Percentiles rank a stretch among this genome's conserved stretches.
Conservation (phyloP, 2,329 filamentous ascomycete species). For the Epichloe glyceriae region DNA sequence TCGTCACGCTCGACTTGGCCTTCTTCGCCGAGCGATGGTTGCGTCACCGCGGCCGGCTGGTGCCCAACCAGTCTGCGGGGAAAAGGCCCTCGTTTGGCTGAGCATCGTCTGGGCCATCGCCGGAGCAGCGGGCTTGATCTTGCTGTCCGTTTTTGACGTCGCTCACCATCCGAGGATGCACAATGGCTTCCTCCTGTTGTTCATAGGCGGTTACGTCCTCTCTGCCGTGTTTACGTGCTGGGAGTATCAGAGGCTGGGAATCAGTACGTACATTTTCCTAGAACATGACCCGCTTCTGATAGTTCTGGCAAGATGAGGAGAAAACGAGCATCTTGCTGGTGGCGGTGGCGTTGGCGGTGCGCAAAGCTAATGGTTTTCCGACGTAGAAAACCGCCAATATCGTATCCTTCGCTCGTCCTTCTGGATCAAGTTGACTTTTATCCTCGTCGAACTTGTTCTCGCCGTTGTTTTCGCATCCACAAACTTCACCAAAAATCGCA, state of each 20-base stretch:
- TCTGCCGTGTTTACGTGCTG: constrained; percentile 80
- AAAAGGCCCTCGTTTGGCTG: constrained; percentile 49
- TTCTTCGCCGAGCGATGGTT: constrained; percentile 78
- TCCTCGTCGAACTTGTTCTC: constrained; percentile 65
- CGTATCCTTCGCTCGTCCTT: constrained; percentile 65
- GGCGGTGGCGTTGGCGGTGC: no score
- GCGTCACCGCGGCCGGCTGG: constrained; percentile 66
- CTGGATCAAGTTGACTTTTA: constrained; percentile 76
- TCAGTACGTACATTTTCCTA: constrained; percentile 33
- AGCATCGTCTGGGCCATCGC: constrained; percentile 56
- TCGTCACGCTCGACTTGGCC: constrained; percentile 66
- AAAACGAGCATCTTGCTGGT: no score
- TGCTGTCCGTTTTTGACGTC: constrained; percentile 79
- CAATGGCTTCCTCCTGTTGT: constrained; percentile 64
- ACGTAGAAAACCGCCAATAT: constrained; percentile 56
- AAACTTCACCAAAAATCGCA: constrained; percentile 35
- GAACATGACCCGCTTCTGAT: no score
- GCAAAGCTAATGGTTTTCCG: neutral
- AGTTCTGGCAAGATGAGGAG: no score
- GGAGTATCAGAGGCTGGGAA: constrained; percentile 78
- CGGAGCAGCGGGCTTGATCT: constrained; percentile 69
- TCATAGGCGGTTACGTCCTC: constrained; percentile 75
- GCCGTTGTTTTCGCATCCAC: constrained; percentile 58
- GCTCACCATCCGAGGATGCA: constrained; percentile 54
- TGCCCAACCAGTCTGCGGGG: constrained; percentile 52